Evolutionary conservation across 2,329 filamentous ascomycete species (phyloP).

Genomic region (Colletotrichum karsti): DNA sequence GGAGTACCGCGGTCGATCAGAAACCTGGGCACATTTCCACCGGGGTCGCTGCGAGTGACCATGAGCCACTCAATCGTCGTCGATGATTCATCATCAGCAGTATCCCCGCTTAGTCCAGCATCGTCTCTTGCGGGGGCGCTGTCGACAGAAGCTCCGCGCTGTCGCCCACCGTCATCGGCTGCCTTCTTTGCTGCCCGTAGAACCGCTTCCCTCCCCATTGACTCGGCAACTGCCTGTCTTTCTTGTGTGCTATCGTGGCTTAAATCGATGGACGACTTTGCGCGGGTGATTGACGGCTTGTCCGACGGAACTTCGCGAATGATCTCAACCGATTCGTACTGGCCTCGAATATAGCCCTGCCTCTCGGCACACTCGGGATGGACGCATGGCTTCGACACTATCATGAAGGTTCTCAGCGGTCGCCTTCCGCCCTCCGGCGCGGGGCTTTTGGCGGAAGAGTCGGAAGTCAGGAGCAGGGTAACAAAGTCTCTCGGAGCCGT

Average conservation of each 20-base stretch:
- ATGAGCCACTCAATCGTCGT: slow-evolving; percentile 85
- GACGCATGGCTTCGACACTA: slow-evolving; percentile 84
- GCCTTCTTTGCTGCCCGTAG: slow-evolving; percentile 39
- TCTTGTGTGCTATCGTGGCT: slow-evolving; percentile 39
- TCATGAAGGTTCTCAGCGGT: slow-evolving; percentile 78
- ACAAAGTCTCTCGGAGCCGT: slow-evolving; percentile 91
- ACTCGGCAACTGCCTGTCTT: slow-evolving; percentile 35
- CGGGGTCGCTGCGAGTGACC: slow-evolving; percentile 89
- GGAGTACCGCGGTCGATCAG: slow-evolving; percentile 93
- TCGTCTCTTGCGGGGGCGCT: slow-evolving; percentile 33
- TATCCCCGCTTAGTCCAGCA: slow-evolving; percentile 34
- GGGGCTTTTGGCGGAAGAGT: slow-evolving; percentile 51
- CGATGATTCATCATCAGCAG: slow-evolving; percentile 39
- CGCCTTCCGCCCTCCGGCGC: slow-evolving; percentile 34
- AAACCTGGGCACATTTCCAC: slow-evolving; percentile 87
- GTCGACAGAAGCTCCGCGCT: slow-evolving; percentile 27
- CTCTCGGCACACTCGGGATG: slow-evolving; percentile 78
- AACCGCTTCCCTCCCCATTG: slow-evolving; percentile 50
- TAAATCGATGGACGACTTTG: slow-evolving; percentile 54
- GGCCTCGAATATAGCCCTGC: slow-evolving; percentile 80
- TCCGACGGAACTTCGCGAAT: slow-evolving; percentile 81
- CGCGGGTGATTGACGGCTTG: slow-evolving; percentile 48
- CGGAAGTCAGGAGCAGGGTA: slow-evolving; percentile 77
- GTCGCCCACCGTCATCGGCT: slow-evolving; percentile 42
- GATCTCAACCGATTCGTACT: slow-evolving; percentile 92